A percentile compares a stretch with the other conserved stretches of the same genome.
Conservation (phyloP, 805 yeast genomes). For the Kazachstania taianensis region DNA sequence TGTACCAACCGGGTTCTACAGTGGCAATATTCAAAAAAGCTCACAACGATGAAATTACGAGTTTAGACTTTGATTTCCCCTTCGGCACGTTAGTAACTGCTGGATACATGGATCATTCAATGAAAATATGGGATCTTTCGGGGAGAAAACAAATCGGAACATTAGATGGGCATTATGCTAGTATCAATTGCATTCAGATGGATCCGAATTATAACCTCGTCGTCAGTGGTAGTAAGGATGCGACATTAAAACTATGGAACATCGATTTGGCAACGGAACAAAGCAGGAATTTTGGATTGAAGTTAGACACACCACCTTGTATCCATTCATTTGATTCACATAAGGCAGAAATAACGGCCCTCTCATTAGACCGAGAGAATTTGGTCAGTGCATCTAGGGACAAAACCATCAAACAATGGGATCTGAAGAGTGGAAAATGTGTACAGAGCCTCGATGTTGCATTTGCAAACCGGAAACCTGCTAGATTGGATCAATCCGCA, state of each 20-base stretch:
- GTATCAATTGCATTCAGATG: conserved; percentile 54
- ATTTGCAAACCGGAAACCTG: conserved; percentile 13
- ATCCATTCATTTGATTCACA: conserved; percentile 51
- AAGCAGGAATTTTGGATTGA: conserved; percentile 10
- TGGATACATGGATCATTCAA: conserved; percentile 58
- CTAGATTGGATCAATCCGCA: conserved; percentile 4
- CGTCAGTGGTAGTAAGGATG: conserved; percentile 52
- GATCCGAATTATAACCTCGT: conserved; percentile 34
- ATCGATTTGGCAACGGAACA: conserved; percentile 24
- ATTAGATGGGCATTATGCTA: conserved; percentile 53
- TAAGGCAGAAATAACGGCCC: conserved; percentile 53
- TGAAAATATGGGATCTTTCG: conserved; percentile 75
- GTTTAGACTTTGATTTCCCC: conserved; percentile 61
- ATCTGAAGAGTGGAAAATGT: conserved; percentile 52
- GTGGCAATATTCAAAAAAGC: conserved; percentile 40
- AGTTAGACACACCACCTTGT: conserved; percentile 26
- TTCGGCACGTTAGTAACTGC: conserved; percentile 71
- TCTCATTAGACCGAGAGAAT: conserved; percentile 41
- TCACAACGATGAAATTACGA: conserved; percentile 44
- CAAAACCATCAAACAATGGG: conserved; percentile 69
- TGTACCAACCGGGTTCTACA: conserved; percentile 33
- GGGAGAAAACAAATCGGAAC: conserved; percentile 40
- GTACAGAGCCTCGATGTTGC: conserved; percentile 56
- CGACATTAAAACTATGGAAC: conserved; percentile 55
- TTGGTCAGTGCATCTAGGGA: conserved; percentile 63